Percentiles rank a stretch among this genome's conserved stretches.
These are phyloP conservation scores for Termitomyces sp. DNA, from an alignment of 1,284 basidiomycete species.

Conservation along the genomic window DNA sequence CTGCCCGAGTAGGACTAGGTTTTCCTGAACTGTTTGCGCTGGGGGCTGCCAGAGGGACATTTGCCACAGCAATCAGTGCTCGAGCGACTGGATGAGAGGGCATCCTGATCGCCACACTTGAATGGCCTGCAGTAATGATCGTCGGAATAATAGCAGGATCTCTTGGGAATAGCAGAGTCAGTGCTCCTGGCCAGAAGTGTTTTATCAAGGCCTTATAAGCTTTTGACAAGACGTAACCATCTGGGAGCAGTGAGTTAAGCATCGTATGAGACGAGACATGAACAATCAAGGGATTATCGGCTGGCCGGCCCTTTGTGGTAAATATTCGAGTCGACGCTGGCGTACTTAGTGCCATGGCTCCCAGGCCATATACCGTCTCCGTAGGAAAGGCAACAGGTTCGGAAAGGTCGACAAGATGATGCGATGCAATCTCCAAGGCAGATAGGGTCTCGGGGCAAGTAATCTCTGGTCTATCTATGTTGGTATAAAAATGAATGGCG, in stretches of 20 bases:
- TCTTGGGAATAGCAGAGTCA: conserved; percentile 89
- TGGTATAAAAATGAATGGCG: conserved; percentile 45
- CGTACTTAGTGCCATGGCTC: conserved; percentile 74
- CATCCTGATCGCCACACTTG: conserved; percentile 90
- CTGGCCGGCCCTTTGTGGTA: conserved; percentile 85
- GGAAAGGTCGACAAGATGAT: conserved; percentile 38
- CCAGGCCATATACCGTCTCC: conserved; percentile 97
- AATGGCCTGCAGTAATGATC: conserved; percentile 73
- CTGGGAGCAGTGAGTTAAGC: conserved; percentile 72
- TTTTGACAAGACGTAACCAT: conserved; percentile 50
- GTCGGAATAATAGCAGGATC: conserved; percentile 51
- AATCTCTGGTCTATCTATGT: conserved; percentile 38
- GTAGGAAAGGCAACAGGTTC: conserved; percentile 87
- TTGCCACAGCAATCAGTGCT: conserved; percentile 76
- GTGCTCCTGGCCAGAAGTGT: conserved; percentile 92
- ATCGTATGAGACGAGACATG: conserved; percentile 87
- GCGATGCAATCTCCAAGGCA: conserved; percentile 45
- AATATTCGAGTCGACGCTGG: conserved; percentile 77
- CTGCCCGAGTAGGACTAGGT: conserved; percentile 90
- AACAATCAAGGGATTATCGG: conserved; percentile 97
- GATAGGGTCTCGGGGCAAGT: conserved; percentile 40
- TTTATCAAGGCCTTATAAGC: conserved; percentile 73
- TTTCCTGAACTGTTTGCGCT: conserved; percentile 94
- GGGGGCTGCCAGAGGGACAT: conserved; percentile 86
- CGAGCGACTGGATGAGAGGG: conserved; percentile 91